phyloP scores from a whole-genome alignment of 306 rosid genomes.

The Astragalus membranaceus region DNA sequence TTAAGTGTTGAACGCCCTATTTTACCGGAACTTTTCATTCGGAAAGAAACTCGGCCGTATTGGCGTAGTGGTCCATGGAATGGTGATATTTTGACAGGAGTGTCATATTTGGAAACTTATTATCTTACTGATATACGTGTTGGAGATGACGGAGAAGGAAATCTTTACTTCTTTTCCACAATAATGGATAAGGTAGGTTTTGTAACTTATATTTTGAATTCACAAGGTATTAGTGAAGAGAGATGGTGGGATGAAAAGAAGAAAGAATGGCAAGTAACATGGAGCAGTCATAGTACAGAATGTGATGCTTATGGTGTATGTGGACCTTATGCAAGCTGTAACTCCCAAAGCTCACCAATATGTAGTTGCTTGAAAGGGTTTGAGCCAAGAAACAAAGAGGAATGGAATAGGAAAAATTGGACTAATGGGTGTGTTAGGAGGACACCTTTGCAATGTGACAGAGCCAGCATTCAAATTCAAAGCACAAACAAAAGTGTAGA shows the following conservation, averaged over 20 bases:
- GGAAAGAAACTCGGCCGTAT: constrained; percentile 9
- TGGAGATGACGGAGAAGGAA: background rate
- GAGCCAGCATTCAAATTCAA: background rate
- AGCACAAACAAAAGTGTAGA: background rate
- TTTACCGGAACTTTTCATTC: constrained; percentile 11
- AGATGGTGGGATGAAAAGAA: background rate
- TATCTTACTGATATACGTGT: background rate
- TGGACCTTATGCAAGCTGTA: constrained; percentile 33
- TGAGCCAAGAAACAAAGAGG: constrained; percentile 26
- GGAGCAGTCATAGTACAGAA: background rate
- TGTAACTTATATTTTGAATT: background rate
- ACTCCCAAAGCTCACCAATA: constrained; percentile 1
- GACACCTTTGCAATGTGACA: constrained; percentile 14
- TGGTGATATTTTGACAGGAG: constrained; percentile 10
- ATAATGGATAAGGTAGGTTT: background rate
- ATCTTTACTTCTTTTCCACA: background rate
- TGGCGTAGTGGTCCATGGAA: constrained; percentile 38
- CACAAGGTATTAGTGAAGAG: background rate
- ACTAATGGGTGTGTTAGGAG: constrained; percentile 36
- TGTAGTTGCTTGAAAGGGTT: constrained; percentile 51
- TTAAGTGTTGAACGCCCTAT: background rate
- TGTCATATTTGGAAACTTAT: background rate
- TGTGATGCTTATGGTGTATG: constrained; percentile 36
- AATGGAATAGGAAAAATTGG: constrained; percentile 31
- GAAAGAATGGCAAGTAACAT: background rate